Conservation (phyloP, 192 early-diverging fungal genomes). For the Coemansia sp. region DNA sequence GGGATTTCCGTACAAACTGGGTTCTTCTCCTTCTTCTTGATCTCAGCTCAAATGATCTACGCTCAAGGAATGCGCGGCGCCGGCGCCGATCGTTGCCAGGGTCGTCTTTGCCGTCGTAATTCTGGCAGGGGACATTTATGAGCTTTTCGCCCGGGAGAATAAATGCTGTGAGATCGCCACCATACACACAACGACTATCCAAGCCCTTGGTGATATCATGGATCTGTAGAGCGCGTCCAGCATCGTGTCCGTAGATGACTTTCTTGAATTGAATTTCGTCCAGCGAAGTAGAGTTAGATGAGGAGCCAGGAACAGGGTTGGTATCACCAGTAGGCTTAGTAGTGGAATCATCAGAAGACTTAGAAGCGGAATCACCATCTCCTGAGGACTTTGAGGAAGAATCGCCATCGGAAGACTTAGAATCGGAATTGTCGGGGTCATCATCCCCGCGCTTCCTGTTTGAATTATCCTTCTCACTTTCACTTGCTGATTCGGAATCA, state of each 20-base stretch:
- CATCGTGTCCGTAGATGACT: constrained; percentile 71
- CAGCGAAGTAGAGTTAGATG: not conserved
- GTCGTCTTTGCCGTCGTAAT: not conserved
- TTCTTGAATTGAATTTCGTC: constrained; percentile 33
- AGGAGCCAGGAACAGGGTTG: no score
- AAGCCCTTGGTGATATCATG: constrained; percentile 58
- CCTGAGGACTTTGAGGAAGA: no score
- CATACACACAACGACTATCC: constrained; percentile 71
- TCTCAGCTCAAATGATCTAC: not conserved
- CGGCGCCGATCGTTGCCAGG: not conserved
- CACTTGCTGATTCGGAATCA: not conserved
- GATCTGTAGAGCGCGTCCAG: constrained; percentile 58
- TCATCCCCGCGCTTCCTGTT: not conserved
- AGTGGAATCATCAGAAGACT: no score
- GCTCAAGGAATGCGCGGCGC: not conserved
- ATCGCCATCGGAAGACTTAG: no score
- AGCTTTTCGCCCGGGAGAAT: constrained; percentile 42
- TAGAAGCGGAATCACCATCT: no score
- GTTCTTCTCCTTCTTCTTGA: not conserved
- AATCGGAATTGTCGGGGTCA: not conserved
- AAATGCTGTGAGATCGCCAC: constrained; percentile 61
- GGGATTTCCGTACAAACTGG: not conserved
- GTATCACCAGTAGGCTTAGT: not conserved
- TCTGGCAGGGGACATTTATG: constrained; percentile 21
- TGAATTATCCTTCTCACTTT: not conserved